Percentiles rank a stretch among this genome's conserved stretches.
Evolutionary conservation across 495 filamentous ascomycete species (phyloP).

Genomic region (Articulospora tetracladia): DNA sequence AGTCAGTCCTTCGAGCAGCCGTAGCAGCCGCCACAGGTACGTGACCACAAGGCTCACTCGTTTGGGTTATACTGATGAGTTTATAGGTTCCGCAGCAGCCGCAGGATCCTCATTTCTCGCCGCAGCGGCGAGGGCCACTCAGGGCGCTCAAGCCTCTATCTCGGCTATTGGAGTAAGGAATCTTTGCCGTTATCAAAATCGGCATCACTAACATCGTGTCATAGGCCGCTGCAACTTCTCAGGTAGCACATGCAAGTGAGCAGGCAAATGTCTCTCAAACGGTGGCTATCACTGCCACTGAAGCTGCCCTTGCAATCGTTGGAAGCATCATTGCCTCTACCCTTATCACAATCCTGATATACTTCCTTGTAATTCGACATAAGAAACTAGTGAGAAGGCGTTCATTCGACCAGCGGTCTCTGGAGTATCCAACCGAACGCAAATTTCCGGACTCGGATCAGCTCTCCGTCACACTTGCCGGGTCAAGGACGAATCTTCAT

Average conservation of each 20-base stretch:
- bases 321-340: constrained; percentile 25
- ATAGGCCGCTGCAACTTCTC: constrained; percentile 19
- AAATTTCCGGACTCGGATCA: constrained; percentile 17
- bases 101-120: constrained; percentile 22
- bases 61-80: not conserved
- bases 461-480: constrained; percentile 9
- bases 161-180: constrained; percentile 20
- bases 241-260: constrained; percentile 13
- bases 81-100: constrained; percentile 24
- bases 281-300: constrained; percentile 25
- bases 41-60: not conserved
- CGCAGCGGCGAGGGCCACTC: constrained; percentile 22
- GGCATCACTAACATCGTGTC: not conserved
- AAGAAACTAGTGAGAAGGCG: constrained; percentile 7
- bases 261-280: constrained; percentile 18
- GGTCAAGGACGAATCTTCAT: constrained; percentile 9
- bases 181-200: not conserved
- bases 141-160: constrained; percentile 13
- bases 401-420: constrained; percentile 1
- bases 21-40: constrained; percentile 24
- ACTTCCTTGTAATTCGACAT: constrained; percentile 22
- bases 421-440: constrained; percentile 4
- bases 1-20: constrained; percentile 17
- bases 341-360: constrained; percentile 25
- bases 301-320: constrained; percentile 27